Evolutionary conservation across 768 basidiomycete genomes (phyloP).

Genomic region (Crucibulum laeve): DNA sequence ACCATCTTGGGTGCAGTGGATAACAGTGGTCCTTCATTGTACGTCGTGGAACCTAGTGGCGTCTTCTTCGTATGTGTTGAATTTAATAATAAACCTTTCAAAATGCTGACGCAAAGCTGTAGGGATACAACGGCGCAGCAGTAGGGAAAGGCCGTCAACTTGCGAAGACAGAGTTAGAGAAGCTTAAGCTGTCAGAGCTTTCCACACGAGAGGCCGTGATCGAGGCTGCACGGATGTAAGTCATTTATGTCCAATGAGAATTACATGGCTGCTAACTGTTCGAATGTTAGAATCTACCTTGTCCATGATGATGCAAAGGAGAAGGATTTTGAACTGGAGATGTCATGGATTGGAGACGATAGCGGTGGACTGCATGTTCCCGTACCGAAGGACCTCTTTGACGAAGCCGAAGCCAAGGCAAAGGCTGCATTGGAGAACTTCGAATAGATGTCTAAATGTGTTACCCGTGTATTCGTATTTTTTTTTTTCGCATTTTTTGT

Average conservation of each 20-base stretch:
- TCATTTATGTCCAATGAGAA: conserved; percentile 5
- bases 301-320: conserved; percentile 98
- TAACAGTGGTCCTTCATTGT: conserved; percentile 81
- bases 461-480: conserved; percentile 10
- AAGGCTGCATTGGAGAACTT: conserved; percentile 75
- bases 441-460: conserved; percentile 28
- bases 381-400: conserved; percentile 80
- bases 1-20: conserved; percentile 89
- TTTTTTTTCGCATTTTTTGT: neutral
- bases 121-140: conserved; percentile 97
- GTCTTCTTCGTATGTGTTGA: conserved; percentile 69
- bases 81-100: neutral
- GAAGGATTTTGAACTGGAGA: conserved; percentile 96
- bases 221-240: conserved; percentile 95
- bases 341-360: conserved; percentile 93
- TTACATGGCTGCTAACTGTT: neutral
- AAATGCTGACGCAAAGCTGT: neutral
- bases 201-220: conserved; percentile 81
- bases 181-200: conserved; percentile 81
- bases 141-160: conserved; percentile 97
- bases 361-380: conserved; percentile 73
- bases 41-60: conserved; percentile 92
- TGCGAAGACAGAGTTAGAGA: conserved; percentile 98
- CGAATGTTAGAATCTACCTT: conserved; percentile 74
- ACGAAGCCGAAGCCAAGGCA: conserved; percentile 84